Percentiles rank a stretch among this genome's conserved stretches.
These are phyloP conservation scores for Sugiyamaella grinbergsii DNA, from an alignment of 1,139 yeast species.

Conservation along the genomic window DNA sequence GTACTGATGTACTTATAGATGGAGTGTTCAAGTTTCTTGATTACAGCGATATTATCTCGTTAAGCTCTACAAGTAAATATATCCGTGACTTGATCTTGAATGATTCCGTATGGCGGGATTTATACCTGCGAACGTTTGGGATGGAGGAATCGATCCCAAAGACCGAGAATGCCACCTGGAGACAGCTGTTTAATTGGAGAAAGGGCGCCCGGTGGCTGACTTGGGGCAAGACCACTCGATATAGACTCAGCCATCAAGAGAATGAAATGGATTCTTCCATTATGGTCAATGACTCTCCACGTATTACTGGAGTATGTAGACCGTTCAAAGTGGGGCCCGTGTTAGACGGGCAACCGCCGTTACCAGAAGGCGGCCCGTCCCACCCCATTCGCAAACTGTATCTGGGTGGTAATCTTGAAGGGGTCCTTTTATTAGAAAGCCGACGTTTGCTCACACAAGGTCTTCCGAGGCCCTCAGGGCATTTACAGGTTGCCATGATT, in stretches of 20 bases:
- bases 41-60: slow-evolving; percentile 30
- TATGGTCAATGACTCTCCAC: slow-evolving; percentile 8
- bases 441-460: background rate
- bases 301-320: slow-evolving; percentile 7
- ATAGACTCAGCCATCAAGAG: slow-evolving; percentile 26
- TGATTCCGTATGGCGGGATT: slow-evolving; percentile 40
- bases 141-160: slow-evolving; percentile 7
- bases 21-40: slow-evolving; percentile 35
- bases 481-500: background rate
- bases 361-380: slow-evolving; percentile 7
- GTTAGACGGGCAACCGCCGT: background rate
- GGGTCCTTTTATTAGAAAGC: background rate
- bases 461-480: background rate
- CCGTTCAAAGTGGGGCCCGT: slow-evolving; percentile 7
- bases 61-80: slow-evolving; percentile 30
- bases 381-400: slow-evolving; percentile 5
- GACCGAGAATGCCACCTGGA: slow-evolving; percentile 48
- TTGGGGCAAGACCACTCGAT: slow-evolving; percentile 53
- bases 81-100: slow-evolving; percentile 29
- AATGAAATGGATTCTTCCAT: slow-evolving; percentile 11
- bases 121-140: slow-evolving; percentile 35
- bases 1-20: slow-evolving; percentile 39
- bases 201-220: slow-evolving; percentile 53
- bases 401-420: slow-evolving; percentile 9
- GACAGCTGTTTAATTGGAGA: slow-evolving; percentile 51